phyloP scores from a whole-genome alignment of 108 stramenopile genomes.

The Tribonema minus region DNA sequence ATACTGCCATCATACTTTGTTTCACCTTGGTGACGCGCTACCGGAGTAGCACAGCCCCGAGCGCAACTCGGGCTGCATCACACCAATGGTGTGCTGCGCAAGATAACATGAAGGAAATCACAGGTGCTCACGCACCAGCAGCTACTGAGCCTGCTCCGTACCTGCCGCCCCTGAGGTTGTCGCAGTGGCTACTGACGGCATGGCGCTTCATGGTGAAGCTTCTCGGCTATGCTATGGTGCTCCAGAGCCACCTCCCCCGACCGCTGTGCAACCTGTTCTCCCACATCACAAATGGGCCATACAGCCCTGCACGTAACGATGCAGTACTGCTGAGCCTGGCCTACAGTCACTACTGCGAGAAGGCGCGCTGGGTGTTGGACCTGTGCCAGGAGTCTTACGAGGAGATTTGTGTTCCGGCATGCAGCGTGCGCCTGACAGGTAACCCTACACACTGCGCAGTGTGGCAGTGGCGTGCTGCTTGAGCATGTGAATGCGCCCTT shows the following conservation, averaged over 20 bases:
- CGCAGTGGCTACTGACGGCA: background rate
- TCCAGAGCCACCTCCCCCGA: background rate
- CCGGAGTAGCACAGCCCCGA: no score
- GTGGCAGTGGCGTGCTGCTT: no score
- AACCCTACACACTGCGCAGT: no score
- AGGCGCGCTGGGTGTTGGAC: constrained; percentile 10
- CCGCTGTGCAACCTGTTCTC: background rate
- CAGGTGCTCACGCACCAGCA: background rate
- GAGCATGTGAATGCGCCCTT: no score
- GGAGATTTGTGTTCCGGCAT: no score
- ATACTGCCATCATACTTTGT: no score
- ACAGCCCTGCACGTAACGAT: background rate
- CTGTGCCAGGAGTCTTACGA: constrained; percentile 3
- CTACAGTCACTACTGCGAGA: constrained; percentile 2
- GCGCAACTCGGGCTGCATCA: no score
- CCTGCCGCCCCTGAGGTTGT: background rate
- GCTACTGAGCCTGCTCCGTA: background rate
- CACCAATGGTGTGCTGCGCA: no score
- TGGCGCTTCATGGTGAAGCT: background rate
- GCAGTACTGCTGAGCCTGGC: background rate
- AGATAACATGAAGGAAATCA: no score
- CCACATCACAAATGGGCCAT: background rate
- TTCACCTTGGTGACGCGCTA: no score
- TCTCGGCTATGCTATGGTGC: background rate
- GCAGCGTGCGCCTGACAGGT: no score